Base-by-base conservation (phyloP, 139 green algal genomes). In the Cymbomonas tetramitiformis region DNA sequence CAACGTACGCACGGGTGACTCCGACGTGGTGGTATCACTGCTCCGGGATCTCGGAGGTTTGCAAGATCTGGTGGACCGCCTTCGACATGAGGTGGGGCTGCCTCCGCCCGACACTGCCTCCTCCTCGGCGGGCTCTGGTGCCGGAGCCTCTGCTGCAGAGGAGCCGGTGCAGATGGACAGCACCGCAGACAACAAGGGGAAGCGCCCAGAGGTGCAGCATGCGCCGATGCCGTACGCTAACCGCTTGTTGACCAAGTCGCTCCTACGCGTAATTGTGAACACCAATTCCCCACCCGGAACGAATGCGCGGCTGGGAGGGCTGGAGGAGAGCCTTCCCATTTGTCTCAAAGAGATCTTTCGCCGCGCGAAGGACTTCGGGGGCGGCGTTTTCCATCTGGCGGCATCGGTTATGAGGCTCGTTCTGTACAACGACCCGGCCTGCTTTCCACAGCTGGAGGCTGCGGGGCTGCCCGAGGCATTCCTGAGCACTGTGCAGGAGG, bases 361-460 rank as follows among this genome's bases (percentile, higher is more conserved):
- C 12, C 64, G 78, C 15, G 66, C 60, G 0, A 69, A 62, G n/a
- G 70, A 79, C 23, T 96, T 94, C 68, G 89, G 87, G 5, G 82
- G 82, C 52, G 74, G 71, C 28, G 71, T 96, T 32, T 96, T 93
- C 65, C 71, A 84, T 2, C 79, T 96, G 38, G 86, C 86, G 2
- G 77, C 85, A 15, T 77, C 69, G 3, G 74, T 95, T n/a, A 73
- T 93, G 41, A 79, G 74, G 0, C 86, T 95, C 61, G 67, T 90
- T 6, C 80, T 96, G 26, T 83, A 97, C 70, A 76, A 94, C 33
- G 89, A 97, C 64, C 89, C 89, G 6, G 81, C 86, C 52, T 75
- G 73, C 51, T 96, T 81, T 70, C 54, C 69, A 4, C 46, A 58
- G 4, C 67, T 95, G 36, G 76, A 94, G 7, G 74, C 74, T 30